Evolutionary conservation across 2,329 filamentous ascomycete genomes (phyloP).

Genomic region (Sarocladiaceae sp.): DNA sequence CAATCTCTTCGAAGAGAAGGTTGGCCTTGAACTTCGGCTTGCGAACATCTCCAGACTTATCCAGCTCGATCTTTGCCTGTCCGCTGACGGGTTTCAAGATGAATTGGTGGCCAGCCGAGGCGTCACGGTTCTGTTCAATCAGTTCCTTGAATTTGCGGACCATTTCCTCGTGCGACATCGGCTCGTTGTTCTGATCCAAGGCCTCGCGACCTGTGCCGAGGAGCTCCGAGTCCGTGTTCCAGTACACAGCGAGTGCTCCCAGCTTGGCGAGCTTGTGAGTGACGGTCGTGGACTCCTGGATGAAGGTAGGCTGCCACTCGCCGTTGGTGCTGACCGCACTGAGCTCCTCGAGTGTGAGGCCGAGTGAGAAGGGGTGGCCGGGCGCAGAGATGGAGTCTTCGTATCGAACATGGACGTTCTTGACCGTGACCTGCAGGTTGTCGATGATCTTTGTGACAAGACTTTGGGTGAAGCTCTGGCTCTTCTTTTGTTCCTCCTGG

Average conservation of each 20-base stretch:
- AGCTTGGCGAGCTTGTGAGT: constrained; percentile 94
- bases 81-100: constrained; percentile 95
- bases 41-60: constrained; percentile 81
- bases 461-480: constrained; percentile 95
- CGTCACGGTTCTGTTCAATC: constrained; percentile 67
- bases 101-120: constrained; percentile 68
- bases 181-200: constrained; percentile 38
- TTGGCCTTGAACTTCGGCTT: constrained; percentile 85
- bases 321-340: constrained; percentile 95
- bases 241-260: constrained; percentile 88
- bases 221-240: constrained; percentile 90
- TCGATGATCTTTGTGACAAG: constrained; percentile 95
- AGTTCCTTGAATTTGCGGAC: constrained; percentile 72
- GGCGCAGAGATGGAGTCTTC: constrained; percentile 95
- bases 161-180: constrained; percentile 70
- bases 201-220: constrained; percentile 78
- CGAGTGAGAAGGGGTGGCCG: constrained; percentile 90
- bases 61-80: constrained; percentile 88
- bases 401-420: constrained; percentile 97
- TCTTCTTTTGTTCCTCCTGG: constrained; percentile 93
- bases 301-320: constrained; percentile 93
- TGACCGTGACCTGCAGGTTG: constrained; percentile 95
- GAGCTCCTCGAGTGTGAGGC: constrained; percentile 90
- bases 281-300: constrained; percentile 75
- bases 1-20: constrained; percentile 93